Conservation (phyloP, 2,329 filamentous ascomycete genomes). For the Colletotrichum filicis region DNA sequence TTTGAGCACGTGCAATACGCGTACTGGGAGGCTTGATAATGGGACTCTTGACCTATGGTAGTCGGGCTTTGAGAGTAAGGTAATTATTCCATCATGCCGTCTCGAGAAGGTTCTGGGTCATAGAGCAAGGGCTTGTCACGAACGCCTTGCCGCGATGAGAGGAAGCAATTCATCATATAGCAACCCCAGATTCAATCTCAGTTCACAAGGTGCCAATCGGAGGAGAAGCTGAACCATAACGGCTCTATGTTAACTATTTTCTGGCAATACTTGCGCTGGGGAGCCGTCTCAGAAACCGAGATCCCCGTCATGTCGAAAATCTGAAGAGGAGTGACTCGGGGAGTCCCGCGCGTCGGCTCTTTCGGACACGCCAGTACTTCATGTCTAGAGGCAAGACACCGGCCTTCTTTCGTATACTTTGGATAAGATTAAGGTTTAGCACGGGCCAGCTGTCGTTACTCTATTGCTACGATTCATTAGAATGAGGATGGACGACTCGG, state of each 20-base stretch:
- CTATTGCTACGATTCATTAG: neutral
- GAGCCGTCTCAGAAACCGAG: neutral
- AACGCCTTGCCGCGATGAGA: too few relatives aligned
- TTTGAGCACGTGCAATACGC: too few relatives aligned
- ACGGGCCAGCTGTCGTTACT: neutral
- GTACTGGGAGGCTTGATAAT: too few relatives aligned
- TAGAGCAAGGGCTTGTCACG: too few relatives aligned
- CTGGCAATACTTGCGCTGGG: neutral
- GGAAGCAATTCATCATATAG: neutral
- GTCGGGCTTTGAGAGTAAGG: too few relatives aligned
- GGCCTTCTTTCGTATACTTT: neutral
- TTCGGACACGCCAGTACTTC: neutral
- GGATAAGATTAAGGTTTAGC: neutral
- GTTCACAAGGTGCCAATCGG: too few relatives aligned
- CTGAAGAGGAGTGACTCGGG: neutral
- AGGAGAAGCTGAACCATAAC: neutral
- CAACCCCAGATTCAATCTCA: neutral
- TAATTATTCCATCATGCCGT: too few relatives aligned
- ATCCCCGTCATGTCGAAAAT: neutral
- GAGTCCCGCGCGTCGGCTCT: neutral
- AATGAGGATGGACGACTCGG: neutral
- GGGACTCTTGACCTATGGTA: too few relatives aligned
- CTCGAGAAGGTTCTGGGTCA: too few relatives aligned
- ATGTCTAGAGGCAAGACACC: neutral
- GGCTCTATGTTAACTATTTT: neutral